Evolutionary conservation across 1,139 yeast species (phyloP), one percentile per base, ranked within the genome.

Genomic region (Magnusiomyces sp.): DNA sequence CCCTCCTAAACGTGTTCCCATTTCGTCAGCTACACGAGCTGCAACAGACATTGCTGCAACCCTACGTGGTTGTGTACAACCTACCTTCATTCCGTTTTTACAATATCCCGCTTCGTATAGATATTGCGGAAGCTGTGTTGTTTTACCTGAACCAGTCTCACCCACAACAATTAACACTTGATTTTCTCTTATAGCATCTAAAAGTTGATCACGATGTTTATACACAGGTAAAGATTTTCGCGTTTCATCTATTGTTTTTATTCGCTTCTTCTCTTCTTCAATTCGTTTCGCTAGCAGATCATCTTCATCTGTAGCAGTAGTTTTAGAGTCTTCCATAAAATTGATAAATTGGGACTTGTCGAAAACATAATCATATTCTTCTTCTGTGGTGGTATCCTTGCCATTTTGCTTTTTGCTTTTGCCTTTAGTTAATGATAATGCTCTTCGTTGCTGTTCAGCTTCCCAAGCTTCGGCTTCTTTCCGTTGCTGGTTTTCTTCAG

Each of bases 1-100:
- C 13, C 76, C 71, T 0, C 97, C 97, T 20, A 89, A 55, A 40
- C 70, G 67, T 27, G 80, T 77, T 0, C 83, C 85, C 71, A 86
- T 76, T 66, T 90, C 97, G 43, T 85, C 87, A 0, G 97, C 87
- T 1, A 92, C 97, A 61, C 98, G 80, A 2, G 83, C 72, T 0
- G 98, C 95, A 27, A 90, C 96, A 6, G 96, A 83, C 59, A 85
- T 84, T 0, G 98, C 97, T 0, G 98, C 98, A 14, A 90, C 96
- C 59, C 97, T 72, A 60, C 98, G 76, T 0, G 98, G 98, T 64
- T 92, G 98, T 0, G 98, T 92, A 63, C 97, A 89, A 0, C 94
- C 97, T 9, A 92, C 78, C 53, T 71, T 67, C 58, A 61, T 61
- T 0, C 77, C 78, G 40, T 66, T 62, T 17, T 68, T 61, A 5